phyloP scores from a whole-genome alignment of 306 rosid genomes.

The Senna siamea region DNA sequence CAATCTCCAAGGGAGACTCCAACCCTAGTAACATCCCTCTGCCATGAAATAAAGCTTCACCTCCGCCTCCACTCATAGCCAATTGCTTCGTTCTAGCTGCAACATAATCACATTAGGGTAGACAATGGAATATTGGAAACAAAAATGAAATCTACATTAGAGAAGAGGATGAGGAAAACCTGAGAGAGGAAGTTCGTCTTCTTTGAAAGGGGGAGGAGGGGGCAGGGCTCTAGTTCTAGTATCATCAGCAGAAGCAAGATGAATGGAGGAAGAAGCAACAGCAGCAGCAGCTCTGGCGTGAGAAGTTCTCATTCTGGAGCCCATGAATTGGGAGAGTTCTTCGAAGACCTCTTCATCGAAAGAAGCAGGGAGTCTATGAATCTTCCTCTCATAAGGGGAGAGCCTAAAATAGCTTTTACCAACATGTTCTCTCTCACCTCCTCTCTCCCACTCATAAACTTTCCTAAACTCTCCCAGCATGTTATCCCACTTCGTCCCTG shows the following conservation, averaged over 20 bases:
- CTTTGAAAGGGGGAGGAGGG: slow-evolving; percentile 65
- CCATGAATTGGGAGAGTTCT: slow-evolving; percentile 93
- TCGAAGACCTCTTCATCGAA: slow-evolving; percentile 96
- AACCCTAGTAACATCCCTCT: slow-evolving; percentile 66
- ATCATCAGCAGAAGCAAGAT: slow-evolving; percentile 51
- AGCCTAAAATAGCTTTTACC: slow-evolving; percentile 96
- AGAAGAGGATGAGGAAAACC: slow-evolving; percentile 37
- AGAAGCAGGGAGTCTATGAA: slow-evolving; percentile 90
- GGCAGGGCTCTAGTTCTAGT: slow-evolving; percentile 49
- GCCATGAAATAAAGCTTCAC: slow-evolving; percentile 56
- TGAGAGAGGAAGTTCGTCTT: slow-evolving; percentile 63
- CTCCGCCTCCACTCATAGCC: slow-evolving; percentile 48
- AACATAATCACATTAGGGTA: not conserved
- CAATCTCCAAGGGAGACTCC: slow-evolving; percentile 57
- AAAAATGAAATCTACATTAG: too few species aligned
- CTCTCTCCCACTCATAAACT: slow-evolving; percentile 97
- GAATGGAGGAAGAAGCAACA: too few species aligned
- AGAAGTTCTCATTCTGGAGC: slow-evolving; percentile 73
- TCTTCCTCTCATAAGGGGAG: slow-evolving; percentile 93
- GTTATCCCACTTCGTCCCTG: slow-evolving; percentile 98
- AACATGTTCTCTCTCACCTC: slow-evolving; percentile 76
- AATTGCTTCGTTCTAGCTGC: slow-evolving; percentile 72
- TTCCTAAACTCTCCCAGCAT: slow-evolving; percentile 97
- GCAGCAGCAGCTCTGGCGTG: slow-evolving; percentile 47
- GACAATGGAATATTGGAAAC: too few species aligned